These are phyloP conservation scores for Cyclotella kingstonii DNA, from an alignment of 108 stramenopile species.

Conservation along the genomic window DNA sequence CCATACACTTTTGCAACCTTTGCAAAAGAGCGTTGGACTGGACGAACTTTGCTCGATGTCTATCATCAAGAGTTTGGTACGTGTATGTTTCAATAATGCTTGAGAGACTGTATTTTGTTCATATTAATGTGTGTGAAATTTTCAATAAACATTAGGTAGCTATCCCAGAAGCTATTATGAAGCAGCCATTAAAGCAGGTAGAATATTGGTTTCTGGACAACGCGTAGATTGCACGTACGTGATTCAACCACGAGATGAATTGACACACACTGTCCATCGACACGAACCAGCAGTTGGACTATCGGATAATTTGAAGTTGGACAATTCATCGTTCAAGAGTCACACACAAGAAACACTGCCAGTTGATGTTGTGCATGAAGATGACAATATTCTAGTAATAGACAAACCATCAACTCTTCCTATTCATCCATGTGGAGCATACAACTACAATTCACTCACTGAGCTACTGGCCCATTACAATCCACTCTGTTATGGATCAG, in stretches of 20 bases:
- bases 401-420: slow-evolving; percentile 92
- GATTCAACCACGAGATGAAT: slow-evolving; percentile 61
- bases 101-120: not conserved
- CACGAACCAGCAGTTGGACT: slow-evolving; percentile 84
- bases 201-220: slow-evolving; percentile 68
- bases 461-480: slow-evolving; percentile 56
- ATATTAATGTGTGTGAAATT: not conserved
- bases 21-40: slow-evolving; percentile 79
- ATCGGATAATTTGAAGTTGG: not conserved
- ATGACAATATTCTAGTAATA: slow-evolving; percentile 63
- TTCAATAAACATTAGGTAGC: slow-evolving; percentile 22
- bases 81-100: not conserved
- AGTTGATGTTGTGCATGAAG: slow-evolving; percentile 60
- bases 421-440: slow-evolving; percentile 94
- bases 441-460: slow-evolving; percentile 79
- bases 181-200: slow-evolving; percentile 66
- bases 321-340: slow-evolving; percentile 7
- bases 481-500: slow-evolving; percentile 27
- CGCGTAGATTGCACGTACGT: slow-evolving; percentile 51
- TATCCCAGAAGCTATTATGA: slow-evolving; percentile 75
- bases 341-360: slow-evolving; percentile 9
- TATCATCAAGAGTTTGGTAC: slow-evolving; percentile 69
- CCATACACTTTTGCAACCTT: slow-evolving; percentile 74
- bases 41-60: slow-evolving; percentile 68
- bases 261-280: slow-evolving; percentile 81